phyloP scores from a whole-genome alignment of 106 monocot species.

The Acorus calamus region DNA sequence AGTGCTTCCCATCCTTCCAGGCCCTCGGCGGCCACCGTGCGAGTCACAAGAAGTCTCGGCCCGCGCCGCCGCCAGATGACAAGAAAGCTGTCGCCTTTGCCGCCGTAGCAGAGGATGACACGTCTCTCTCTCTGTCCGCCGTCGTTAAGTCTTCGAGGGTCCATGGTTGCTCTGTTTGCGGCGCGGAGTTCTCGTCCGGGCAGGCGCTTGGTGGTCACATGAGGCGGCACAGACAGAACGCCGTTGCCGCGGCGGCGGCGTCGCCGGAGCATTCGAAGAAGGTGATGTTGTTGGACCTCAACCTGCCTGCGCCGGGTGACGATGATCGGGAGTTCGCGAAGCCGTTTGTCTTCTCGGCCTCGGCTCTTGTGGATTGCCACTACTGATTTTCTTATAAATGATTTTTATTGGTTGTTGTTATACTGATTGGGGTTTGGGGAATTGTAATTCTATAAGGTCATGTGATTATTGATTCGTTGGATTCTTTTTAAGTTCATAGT shows the following conservation, averaged over 20 bases:
- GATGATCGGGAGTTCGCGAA: conserved; percentile 17
- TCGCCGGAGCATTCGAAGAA: conserved; percentile 28
- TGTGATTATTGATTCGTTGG: conserved; percentile 2
- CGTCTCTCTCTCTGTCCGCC: too few relatives aligned
- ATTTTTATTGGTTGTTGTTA: neutral
- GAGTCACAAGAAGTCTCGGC: conserved; percentile 39
- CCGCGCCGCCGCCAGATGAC: too few relatives aligned
- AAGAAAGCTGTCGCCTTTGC: conserved; percentile 1
- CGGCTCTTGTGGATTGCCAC: conserved; percentile 56
- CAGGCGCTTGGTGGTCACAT: conserved; percentile 98
- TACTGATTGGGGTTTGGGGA: neutral
- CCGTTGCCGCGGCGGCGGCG: neutral
- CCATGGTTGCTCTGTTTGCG: conserved; percentile 79
- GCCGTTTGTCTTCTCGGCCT: conserved; percentile 16
- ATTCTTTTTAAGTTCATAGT: neutral
- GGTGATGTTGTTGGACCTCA: conserved; percentile 54
- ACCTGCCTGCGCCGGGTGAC: conserved; percentile 59
- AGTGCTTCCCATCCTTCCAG: conserved; percentile 57
- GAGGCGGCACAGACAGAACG: conserved; percentile 63
- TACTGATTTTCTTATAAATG: conserved; percentile 18
- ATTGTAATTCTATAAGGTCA: neutral
- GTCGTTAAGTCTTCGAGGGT: conserved; percentile 15
- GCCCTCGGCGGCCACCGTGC: conserved; percentile 76
- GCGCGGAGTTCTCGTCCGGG: conserved; percentile 73
- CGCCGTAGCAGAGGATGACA: neutral